Percentiles rank a stretch among this genome's conserved stretches.
phyloP scores from a whole-genome alignment of 164 flowering plant species.

The Hamamelis virginiana region DNA sequence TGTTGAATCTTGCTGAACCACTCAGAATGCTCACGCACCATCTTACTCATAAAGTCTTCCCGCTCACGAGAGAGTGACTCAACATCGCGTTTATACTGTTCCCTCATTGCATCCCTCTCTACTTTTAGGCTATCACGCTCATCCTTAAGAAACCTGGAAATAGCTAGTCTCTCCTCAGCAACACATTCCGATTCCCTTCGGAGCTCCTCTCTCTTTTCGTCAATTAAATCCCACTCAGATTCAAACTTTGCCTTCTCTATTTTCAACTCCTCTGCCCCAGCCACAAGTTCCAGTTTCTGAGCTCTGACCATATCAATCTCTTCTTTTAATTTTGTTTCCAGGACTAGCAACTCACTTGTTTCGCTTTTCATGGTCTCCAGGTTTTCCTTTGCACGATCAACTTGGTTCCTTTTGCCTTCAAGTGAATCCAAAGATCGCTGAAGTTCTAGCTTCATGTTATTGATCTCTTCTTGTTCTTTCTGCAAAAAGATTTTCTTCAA shows the following conservation, averaged over 20 bases:
- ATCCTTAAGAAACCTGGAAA: constrained; percentile 65
- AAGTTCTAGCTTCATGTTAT: constrained; percentile 41
- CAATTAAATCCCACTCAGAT: constrained; percentile 84
- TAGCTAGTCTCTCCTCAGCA: constrained; percentile 50
- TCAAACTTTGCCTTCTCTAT: constrained; percentile 89
- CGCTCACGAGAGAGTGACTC: constrained; percentile 69
- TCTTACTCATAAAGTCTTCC: constrained; percentile 62
- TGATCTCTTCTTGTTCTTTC: constrained; percentile 61
- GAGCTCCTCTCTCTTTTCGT: constrained; percentile 80
- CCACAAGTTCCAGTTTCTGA: constrained; percentile 62
- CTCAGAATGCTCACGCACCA: constrained; percentile 69
- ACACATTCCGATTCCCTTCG: constrained; percentile 60
- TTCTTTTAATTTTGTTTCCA: constrained; percentile 80
- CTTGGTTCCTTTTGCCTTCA: constrained; percentile 52
- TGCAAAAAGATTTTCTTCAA: constrained; percentile 34
- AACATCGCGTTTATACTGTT: constrained; percentile 55
- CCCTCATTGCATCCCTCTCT: constrained; percentile 63
- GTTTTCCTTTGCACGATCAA: constrained; percentile 51
- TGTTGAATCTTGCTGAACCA: constrained; percentile 79
- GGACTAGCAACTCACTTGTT: constrained; percentile 53
- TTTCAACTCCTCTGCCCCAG: constrained; percentile 64
- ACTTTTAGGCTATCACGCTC: constrained; percentile 69
- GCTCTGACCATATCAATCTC: constrained; percentile 81
- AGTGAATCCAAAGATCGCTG: constrained; percentile 42
- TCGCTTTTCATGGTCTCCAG: constrained; percentile 63